Evolutionary conservation across 768 basidiomycete genomes (phyloP).

Genomic region (Kwoniella newhampshirensis): DNA sequence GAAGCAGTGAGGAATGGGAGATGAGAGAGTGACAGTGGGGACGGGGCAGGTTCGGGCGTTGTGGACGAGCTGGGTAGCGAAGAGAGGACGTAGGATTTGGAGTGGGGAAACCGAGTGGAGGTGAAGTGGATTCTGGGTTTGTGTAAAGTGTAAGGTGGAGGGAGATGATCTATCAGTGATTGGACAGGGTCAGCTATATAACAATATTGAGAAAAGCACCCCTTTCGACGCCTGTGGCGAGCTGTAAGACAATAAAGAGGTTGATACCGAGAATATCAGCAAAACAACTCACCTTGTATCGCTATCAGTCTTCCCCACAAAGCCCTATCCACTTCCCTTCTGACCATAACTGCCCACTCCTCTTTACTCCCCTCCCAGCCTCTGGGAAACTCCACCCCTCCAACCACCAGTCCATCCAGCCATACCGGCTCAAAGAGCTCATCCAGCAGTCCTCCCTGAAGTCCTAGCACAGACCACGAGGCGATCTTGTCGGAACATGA

Average conservation of each 20-base stretch:
- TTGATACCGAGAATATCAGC: neutral
- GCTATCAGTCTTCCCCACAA: slow-evolving; percentile 62
- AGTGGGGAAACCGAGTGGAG: slow-evolving; percentile 62
- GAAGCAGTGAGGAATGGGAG: slow-evolving; percentile 2
- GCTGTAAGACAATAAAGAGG: too few species aligned
- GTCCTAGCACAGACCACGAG: slow-evolving; percentile 75
- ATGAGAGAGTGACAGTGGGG: slow-evolving; percentile 12
- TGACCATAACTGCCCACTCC: slow-evolving; percentile 53
- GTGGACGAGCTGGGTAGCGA: slow-evolving; percentile 60
- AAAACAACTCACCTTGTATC: slow-evolving; percentile 27
- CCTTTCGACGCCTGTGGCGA: neutral
- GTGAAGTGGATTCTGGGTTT: slow-evolving; percentile 65
- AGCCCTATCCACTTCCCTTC: slow-evolving; percentile 68
- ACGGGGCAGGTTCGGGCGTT: slow-evolving; percentile 42
- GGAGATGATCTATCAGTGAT: slow-evolving; percentile 49
- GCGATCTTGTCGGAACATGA: slow-evolving; percentile 96
- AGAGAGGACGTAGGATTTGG: slow-evolving; percentile 55
- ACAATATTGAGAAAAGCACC: neutral
- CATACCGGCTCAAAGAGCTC: slow-evolving; percentile 64
- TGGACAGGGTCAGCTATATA: slow-evolving; percentile 11
- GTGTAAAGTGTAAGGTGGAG: slow-evolving; percentile 59
- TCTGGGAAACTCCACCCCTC: slow-evolving; percentile 62
- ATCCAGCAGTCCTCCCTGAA: slow-evolving; percentile 78
- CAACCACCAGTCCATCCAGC: slow-evolving; percentile 66
- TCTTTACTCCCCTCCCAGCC: slow-evolving; percentile 5